phyloP scores from a whole-genome alignment of 2,329 filamentous ascomycete genomes.

The Pseudocercospora pini-densiflorae region DNA sequence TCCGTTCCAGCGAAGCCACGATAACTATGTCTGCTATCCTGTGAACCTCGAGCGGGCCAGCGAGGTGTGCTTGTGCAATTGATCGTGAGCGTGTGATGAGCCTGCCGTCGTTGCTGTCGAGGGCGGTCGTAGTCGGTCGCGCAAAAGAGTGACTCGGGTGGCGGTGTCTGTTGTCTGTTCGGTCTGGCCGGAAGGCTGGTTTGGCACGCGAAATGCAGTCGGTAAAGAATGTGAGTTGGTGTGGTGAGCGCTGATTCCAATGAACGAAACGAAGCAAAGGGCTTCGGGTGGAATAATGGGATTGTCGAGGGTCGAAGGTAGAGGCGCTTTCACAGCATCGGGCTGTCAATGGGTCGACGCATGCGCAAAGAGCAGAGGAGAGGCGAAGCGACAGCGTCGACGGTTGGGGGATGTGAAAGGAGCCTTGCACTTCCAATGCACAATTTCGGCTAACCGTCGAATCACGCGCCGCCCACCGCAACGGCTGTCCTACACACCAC shows the following conservation, averaged over 20 bases:
- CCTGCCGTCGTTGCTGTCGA: slow-evolving; percentile 6
- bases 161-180: slow-evolving; percentile 12
- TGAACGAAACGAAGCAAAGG: slow-evolving; percentile 22
- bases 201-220: slow-evolving; percentile 19
- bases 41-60: slow-evolving; percentile 9
- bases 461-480: not conserved
- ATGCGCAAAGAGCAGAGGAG: slow-evolving; percentile 9
- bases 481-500: not conserved
- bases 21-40: slow-evolving; percentile 22
- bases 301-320: slow-evolving; percentile 12
- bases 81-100: slow-evolving; percentile 4
- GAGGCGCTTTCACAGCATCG: slow-evolving; percentile 22
- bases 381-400: slow-evolving; percentile 9
- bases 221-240: slow-evolving; percentile 22
- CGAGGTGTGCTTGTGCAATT: slow-evolving; percentile 9
- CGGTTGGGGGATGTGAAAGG: slow-evolving; percentile 7
- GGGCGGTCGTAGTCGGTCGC: slow-evolving; percentile 3
- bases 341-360: slow-evolving; percentile 16
- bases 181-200: slow-evolving; percentile 12
- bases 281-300: slow-evolving; percentile 26
- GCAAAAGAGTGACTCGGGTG: slow-evolving; percentile 3
- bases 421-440: slow-evolving; percentile 1
- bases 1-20: slow-evolving; percentile 32
- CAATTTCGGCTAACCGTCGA: slow-evolving; percentile 9
- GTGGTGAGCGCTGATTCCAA: slow-evolving; percentile 23